These are phyloP conservation scores for Beauveria medogensis DNA, from an alignment of 2,329 filamentous ascomycete genomes.

Conservation along the genomic window DNA sequence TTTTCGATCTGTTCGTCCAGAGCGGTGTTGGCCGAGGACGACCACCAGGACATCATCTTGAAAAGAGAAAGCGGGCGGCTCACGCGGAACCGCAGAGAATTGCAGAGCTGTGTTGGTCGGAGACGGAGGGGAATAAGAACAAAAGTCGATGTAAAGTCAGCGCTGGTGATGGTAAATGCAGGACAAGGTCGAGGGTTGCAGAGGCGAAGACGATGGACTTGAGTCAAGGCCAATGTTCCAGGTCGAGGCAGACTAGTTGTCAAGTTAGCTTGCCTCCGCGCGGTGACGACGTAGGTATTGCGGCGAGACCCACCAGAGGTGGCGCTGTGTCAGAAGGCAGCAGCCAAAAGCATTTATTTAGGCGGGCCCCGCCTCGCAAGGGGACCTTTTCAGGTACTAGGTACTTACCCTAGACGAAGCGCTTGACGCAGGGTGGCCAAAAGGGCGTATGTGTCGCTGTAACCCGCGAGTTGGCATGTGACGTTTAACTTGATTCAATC, in stretches of 20 bases:
- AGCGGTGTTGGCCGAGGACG: conserved; percentile 79
- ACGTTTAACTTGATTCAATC: too few relatives aligned
- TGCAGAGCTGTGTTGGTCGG: neutral
- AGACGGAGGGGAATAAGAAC: neutral
- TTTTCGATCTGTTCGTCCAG: conserved; percentile 96
- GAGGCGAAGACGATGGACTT: neutral
- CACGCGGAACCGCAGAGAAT: neutral
- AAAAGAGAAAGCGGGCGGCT: neutral
- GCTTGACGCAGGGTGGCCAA: neutral
- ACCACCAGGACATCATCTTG: conserved; percentile 90
- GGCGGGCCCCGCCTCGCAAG: neutral
- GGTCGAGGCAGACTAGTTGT: neutral
- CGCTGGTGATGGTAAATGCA: conserved; percentile 4
- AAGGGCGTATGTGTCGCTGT: neutral
- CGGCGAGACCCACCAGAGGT: conserved; percentile 7
- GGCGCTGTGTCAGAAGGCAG: conserved; percentile 7
- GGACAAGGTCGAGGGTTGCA: neutral
- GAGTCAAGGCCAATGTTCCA: conserved; percentile 7
- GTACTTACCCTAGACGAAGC: neutral
- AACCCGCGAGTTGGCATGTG: neutral
- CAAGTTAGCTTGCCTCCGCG: conserved; percentile 9
- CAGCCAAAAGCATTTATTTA: neutral
- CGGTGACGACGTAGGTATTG: conserved; percentile 11
- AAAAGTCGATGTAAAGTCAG: neutral
- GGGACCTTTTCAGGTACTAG: neutral